Conservation (phyloP, 2,329 filamentous ascomycete species). For the Cordyceps pruinosa region DNA sequence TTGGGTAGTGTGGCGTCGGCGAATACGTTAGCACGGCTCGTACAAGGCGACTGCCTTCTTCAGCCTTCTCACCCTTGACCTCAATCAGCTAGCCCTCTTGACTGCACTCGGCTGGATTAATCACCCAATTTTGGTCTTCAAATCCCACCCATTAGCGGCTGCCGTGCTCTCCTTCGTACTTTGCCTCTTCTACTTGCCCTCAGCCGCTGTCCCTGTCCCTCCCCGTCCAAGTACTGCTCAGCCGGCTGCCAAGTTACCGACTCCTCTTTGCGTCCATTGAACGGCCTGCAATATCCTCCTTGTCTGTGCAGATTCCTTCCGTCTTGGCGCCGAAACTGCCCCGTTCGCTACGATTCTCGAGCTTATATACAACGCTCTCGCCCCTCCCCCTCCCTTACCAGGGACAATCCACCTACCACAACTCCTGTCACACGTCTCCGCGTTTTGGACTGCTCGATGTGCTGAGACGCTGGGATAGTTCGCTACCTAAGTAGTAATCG, state of each 20-base stretch:
- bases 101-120: background rate
- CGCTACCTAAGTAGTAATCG: background rate
- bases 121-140: too few relatives aligned
- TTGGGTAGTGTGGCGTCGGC: too few relatives aligned
- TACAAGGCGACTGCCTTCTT: too few relatives aligned
- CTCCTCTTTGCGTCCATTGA: background rate
- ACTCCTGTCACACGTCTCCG: background rate
- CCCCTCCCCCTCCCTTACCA: background rate
- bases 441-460: background rate
- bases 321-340: background rate
- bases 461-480: too few relatives aligned
- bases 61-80: too few relatives aligned
- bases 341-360: background rate
- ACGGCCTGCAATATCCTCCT: background rate
- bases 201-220: background rate
- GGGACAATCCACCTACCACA: background rate
- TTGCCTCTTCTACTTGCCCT: background rate
- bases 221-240: too few relatives aligned
- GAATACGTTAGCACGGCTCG: too few relatives aligned
- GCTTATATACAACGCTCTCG: background rate
- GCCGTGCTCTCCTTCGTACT: background rate
- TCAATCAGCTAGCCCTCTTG: background rate
- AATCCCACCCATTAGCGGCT: too few relatives aligned
- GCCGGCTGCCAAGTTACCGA: background rate
- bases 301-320: background rate